Evolutionary conservation across 139 green algal genomes (phyloP), one percentile per base, ranked within the genome.

Genomic region (Micractinium sp.): DNA sequence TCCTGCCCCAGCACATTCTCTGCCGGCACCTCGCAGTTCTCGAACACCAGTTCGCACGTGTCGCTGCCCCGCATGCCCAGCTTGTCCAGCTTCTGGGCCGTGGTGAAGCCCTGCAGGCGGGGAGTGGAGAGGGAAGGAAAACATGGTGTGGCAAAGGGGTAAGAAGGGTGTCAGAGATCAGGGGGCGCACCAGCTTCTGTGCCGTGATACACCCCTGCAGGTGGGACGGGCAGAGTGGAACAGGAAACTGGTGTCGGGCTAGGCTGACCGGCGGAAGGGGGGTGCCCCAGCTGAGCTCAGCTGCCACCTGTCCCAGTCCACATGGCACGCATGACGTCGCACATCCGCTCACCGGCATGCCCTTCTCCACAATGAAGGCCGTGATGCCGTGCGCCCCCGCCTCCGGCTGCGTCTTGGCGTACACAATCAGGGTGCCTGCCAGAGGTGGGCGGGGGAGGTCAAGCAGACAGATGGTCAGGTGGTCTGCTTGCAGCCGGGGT

Each of bases 1-100:
- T 96, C 94, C 39, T 95, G 86, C 13, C 97, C 97, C 35, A 99
- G 89, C 36, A 99, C 93, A 80, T 99, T 99, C 85, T 97, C 94
- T 0, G 74, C 86, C 0, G 97, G 97, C 20, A 99, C 94, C 89
- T 97, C 92, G 89, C 95, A 98, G 75, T 98, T 94, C 74, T 99
- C 94, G 89, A 99, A 98, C 15, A 99, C 90, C 38, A 99, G 95
- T 93, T 99, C 97, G 91, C 97, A 99, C 4, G 96, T 99, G 93
- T 99, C 97, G 53, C 93, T 96, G 61, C 97, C 97, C 5, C 97
- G 88, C 97, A 99, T 99, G 82, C 97, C 97, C 74, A 99, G 93
- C 93, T 99, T 99, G 92, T 99, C 97, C 88, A 99, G 94, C 94
- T 99, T 99, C 93, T 99, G 97, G 1, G 96, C 96, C 0, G 97